A percentile compares a stretch with the other conserved stretches of the same genome.
Conservation (phyloP, 306 rosid species). For the Betula pendula region DNA sequence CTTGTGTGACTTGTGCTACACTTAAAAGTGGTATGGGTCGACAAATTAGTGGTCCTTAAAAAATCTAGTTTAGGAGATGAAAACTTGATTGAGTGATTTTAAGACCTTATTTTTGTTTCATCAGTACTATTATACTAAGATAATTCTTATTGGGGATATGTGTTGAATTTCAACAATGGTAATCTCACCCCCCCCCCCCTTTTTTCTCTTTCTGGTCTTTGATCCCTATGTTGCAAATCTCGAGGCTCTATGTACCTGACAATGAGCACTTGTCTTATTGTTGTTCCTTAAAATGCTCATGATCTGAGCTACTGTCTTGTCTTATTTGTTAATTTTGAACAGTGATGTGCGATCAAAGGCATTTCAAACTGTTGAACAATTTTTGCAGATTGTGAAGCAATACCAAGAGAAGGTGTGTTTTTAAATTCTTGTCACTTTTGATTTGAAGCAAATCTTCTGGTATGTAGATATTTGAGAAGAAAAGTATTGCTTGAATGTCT, state of each 20-base stretch:
- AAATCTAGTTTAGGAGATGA: background rate
- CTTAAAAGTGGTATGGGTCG: background rate
- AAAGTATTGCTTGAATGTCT: background rate
- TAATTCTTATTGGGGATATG: background rate
- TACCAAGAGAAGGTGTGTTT: constrained; percentile 75
- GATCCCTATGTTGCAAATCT: background rate
- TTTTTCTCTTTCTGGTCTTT: background rate
- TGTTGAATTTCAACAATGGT: background rate
- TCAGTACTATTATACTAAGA: background rate
- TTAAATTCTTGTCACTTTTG: constrained; percentile 29
- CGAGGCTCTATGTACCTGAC: background rate
- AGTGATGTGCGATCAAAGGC: constrained; percentile 93
- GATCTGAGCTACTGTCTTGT: constrained; percentile 3
- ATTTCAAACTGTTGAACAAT: constrained; percentile 95
- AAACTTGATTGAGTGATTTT: background rate
- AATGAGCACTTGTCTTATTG: background rate
- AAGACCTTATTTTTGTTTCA: background rate
- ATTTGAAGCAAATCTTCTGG: constrained; percentile 14
- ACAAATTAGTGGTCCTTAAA: background rate
- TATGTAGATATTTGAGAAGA: constrained; percentile 2
- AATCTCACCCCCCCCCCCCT: background rate
- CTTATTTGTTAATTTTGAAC: constrained; percentile 36
- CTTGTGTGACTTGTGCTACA: background rate
- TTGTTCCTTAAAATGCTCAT: background rate
- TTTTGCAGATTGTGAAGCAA: constrained; percentile 79